Evolutionary conservation across 352 stramenopile species (phyloP).

Genomic region (Phytophthora quininea): DNA sequence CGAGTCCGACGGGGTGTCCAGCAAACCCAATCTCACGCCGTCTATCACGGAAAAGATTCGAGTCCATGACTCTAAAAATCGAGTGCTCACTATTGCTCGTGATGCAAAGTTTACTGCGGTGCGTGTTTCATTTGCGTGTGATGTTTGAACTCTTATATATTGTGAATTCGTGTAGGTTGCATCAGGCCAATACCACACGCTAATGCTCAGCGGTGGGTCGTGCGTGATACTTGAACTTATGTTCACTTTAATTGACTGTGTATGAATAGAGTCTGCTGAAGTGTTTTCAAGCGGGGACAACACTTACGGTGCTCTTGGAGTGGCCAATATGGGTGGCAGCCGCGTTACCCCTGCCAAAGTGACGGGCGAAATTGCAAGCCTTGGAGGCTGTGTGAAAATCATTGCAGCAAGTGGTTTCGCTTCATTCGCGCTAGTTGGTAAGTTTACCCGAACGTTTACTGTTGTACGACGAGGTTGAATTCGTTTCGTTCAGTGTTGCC

Average conservation of each 20-base stretch:
- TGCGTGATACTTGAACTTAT: background rate
- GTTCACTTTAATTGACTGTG: background rate
- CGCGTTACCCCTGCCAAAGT: conserved; percentile 40
- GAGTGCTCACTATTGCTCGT: conserved; percentile 51
- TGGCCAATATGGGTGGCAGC: conserved; percentile 5
- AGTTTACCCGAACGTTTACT: too few species aligned
- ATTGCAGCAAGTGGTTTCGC: conserved; percentile 71
- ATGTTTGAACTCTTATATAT: background rate
- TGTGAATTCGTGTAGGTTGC: conserved; percentile 43
- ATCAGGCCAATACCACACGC: conserved; percentile 77
- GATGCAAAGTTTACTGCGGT: conserved; percentile 75
- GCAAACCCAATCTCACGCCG: conserved; percentile 41
- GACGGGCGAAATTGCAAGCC: conserved; percentile 18
- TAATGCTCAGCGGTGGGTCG: conserved; percentile 68
- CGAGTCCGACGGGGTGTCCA: conserved; percentile 6
- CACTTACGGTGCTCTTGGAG: conserved; percentile 56
- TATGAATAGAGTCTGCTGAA: conserved; percentile 55
- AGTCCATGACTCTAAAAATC: conserved; percentile 46
- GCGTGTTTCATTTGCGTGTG: conserved; percentile 8
- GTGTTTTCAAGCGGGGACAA: conserved; percentile 83
- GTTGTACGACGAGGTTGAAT: background rate
- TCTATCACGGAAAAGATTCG: conserved; percentile 55
- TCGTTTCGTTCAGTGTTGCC: conserved; percentile 14
- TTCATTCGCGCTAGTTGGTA: conserved; percentile 74
- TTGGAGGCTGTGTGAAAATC: conserved; percentile 43